Evolutionary conservation across 306 rosid genomes (phyloP), one percentile per base, ranked within the genome.

Genomic region (Adenanthera pavonina): DNA sequence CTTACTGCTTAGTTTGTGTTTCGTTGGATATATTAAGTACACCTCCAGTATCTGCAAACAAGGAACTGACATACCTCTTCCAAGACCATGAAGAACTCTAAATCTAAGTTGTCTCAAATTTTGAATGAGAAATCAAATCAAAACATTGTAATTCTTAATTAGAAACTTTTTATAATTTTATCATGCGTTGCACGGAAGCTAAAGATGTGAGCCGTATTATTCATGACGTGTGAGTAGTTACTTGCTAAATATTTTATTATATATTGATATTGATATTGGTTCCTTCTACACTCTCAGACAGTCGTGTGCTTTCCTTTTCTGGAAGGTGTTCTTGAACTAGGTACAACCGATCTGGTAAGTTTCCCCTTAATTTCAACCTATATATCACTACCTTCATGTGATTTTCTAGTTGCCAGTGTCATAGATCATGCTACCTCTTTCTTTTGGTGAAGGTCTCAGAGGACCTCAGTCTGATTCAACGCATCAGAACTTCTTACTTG

Each of bases 321-420:
- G 75, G 90, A 90, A 44, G 98, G 98, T 57, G 98, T 92, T 70
- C 65, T 94, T 8, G 98, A 94, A 85, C 84, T 94, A 8, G 98
- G 97, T 8, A 86, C 87, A 46, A 89, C 87, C 49, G 98, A 92
- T 74, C 75, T 36, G 81, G 98, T 89, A 85, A 82, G 65, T 72
- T 66, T 71, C 52, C 72, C 44, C 72, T 74, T 25, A 11, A 62
- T 46, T 41, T n/a, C 69, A 33, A 73, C 62, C 40, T 40, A 8
- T 20, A 64, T 17, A 36, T 72, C 36, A n/a, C 6, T 80, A 5
- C 78, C 6, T 60, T 69, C 9, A 66, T 59, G 38, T 51, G 75
- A 57, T 16, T 19, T 34, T 11, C 66, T 8, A 59, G 36, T 25
- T 51, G 19, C 7, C 2, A 1, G 53, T 68, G 49, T 8, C 38